Conservation (phyloP, 164 flowering plant genomes). For the Nelumbo lutea region DNA sequence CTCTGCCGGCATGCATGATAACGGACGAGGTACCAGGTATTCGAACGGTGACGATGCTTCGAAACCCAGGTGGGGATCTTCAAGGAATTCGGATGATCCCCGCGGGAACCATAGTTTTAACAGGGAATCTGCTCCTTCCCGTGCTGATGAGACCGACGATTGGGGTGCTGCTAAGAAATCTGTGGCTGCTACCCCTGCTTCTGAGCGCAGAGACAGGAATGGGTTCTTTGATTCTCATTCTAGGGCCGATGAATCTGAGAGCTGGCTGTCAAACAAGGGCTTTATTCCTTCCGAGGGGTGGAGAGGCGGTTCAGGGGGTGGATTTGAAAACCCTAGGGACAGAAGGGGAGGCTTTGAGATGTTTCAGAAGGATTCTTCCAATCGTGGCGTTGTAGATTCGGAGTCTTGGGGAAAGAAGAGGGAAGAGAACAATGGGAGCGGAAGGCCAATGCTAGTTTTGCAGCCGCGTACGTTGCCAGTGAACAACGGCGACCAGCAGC, state of each 20-base stretch:
- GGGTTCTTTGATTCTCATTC: conserved; percentile 65
- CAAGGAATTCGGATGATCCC: conserved; percentile 39
- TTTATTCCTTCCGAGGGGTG: conserved; percentile 25
- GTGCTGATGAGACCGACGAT: conserved; percentile 90
- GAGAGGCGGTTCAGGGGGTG: conserved; percentile 19
- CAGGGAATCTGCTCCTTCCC: conserved; percentile 50
- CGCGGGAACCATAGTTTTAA: conserved; percentile 19
- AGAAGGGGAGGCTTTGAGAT: conserved; percentile 31
- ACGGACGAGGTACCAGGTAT: conserved; percentile 9
- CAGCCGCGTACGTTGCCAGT: conserved; percentile 69
- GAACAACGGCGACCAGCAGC: conserved; percentile 26
- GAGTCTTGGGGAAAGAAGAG: conserved; percentile 60
- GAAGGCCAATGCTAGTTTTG: conserved; percentile 71
- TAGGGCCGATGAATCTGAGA: conserved; percentile 73
- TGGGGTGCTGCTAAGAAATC: conserved; percentile 83
- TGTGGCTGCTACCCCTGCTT: conserved; percentile 27
- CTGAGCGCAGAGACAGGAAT: conserved; percentile 44
- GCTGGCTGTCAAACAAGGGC: conserved; percentile 42
- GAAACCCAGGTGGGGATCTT: conserved; percentile 37
- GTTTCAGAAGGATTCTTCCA: conserved; percentile 18
- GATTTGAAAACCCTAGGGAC: conserved; percentile 22
- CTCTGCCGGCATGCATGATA: not conserved
- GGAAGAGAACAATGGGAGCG: conserved; percentile 21
- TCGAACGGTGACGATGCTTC: conserved; percentile 33
- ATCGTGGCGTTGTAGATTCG: conserved; percentile 28